phyloP scores from a whole-genome alignment of 202 grass and related monocot species.

The Panicum hallii region DNA sequence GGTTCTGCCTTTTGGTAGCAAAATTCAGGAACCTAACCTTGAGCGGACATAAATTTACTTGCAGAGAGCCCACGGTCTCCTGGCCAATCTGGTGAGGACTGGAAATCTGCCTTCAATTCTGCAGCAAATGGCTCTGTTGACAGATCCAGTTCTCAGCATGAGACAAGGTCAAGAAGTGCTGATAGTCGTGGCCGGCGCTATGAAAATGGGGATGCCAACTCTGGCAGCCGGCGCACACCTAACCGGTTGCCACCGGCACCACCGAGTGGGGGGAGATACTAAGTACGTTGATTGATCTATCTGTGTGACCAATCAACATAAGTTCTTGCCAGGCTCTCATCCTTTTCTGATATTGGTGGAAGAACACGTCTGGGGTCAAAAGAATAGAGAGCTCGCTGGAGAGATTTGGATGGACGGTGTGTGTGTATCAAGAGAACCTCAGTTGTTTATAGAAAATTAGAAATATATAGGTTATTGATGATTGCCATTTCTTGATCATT shows the following conservation, averaged over 20 bases:
- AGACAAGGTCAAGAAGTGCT: conserved; percentile 83
- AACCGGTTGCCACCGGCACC: conserved; percentile 89
- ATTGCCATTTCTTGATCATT: conserved; percentile 48
- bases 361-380: conserved; percentile 33
- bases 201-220: conserved; percentile 86
- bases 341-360: conserved; percentile 11
- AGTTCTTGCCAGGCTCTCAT: conserved; percentile 40
- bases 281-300: conserved; percentile 41
- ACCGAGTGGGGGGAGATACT: conserved; percentile 65
- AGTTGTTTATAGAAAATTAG: conserved; percentile 66
- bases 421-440: conserved; percentile 54
- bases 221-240: conserved; percentile 78
- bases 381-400: conserved; percentile 26
- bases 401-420: conserved; percentile 37
- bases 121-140: conserved; percentile 68
- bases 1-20: conserved; percentile 29
- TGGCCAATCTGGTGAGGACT: conserved; percentile 68
- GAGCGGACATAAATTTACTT: conserved; percentile 44
- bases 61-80: conserved; percentile 71
- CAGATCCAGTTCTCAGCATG: conserved; percentile 57
- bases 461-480: conserved; percentile 58
- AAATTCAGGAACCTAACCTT: conserved; percentile 32
- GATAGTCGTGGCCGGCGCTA: conserved; percentile 60
- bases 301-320: conserved; percentile 23
- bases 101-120: conserved; percentile 86